Conservation (phyloP, 2,329 filamentous ascomycete genomes). For the Alternaria angustiovoidea region DNA sequence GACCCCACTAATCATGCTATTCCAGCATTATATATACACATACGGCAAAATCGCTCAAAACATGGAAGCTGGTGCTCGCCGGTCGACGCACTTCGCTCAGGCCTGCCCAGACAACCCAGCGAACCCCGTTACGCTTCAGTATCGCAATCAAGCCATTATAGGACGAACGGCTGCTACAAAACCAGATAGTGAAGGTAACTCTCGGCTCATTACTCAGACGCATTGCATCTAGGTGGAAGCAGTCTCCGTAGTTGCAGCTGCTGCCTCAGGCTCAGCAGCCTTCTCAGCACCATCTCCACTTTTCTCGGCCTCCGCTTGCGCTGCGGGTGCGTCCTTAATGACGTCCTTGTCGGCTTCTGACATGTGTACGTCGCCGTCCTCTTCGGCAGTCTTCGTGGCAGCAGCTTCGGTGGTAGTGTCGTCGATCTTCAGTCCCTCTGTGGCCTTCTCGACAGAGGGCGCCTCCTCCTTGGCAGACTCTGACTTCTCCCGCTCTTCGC, state of each 20-base stretch:
- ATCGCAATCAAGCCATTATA: slow-evolving; percentile 2
- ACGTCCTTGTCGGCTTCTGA: slow-evolving; percentile 32
- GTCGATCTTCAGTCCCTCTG: slow-evolving; percentile 32
- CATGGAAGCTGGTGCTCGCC: slow-evolving; percentile 2
- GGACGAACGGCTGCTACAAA: not conserved
- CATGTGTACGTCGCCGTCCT: slow-evolving; percentile 40
- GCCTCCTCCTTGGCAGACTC: slow-evolving; percentile 37
- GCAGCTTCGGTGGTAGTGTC: slow-evolving; percentile 33
- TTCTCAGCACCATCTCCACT: slow-evolving; percentile 20
- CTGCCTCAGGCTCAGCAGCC: slow-evolving; percentile 18
- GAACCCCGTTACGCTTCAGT: not conserved
- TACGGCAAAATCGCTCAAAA: slow-evolving; percentile 1
- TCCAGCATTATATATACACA: slow-evolving; percentile 25
- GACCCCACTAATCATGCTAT: slow-evolving; percentile 15
- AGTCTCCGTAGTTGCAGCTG: slow-evolving; percentile 12
- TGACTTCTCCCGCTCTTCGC: slow-evolving; percentile 50
- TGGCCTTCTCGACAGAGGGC: slow-evolving; percentile 48
- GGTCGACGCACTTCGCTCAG: not conserved
- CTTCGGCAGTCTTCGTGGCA: slow-evolving; percentile 29
- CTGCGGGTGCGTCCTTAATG: slow-evolving; percentile 25
- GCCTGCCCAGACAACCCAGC: slow-evolving; percentile 1
- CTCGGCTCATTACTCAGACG: slow-evolving; percentile 2
- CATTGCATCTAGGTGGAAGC: slow-evolving; percentile 6
- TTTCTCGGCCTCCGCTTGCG: slow-evolving; percentile 24
- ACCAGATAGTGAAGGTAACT: not conserved